Base-by-base conservation (phyloP, 495 filamentous ascomycete genomes). In the Penicillium ochrochloron region DNA sequence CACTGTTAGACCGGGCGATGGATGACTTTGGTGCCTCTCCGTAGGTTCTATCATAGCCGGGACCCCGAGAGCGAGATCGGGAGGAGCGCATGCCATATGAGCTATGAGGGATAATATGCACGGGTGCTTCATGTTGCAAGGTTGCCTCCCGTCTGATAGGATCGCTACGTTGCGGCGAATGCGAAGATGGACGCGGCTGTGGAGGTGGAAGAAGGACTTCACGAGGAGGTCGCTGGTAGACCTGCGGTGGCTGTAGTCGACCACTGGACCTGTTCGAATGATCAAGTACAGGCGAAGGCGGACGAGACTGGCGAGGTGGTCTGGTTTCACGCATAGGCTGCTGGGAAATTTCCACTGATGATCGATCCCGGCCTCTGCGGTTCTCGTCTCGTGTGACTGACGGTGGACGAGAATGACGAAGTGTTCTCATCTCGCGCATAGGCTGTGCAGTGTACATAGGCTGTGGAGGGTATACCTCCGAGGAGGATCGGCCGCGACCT, bases 1-100 rank as follows among this genome's bases (percentile, higher is more conserved):
- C 61, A 57, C 67, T 74, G 51, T 64, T 73, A 21, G 74, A 69
- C 29, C 71, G 68, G 41, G 42, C 35, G 11, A 71, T 31, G 12
- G 70, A 44, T 6, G 59, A 1, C 5, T 57, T 59, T 21, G 46
- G 42, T 1, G 57, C 44, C 37, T 60, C 42, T 23, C 53, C 4
- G 21, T 57, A 37, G 19, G 33, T n/a, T 11, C 33, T 44, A 11
- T 56, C 37, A n/a, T 63, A 57, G 21, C 50, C 57, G 21, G 65
- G 62, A 17, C 56, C 68, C 34, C 46, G 55, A 42, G 62, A 31
- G 33, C 31, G 44, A 25, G 62, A 52, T 29, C 59, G 65, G 23
- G 59, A 63, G 27, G 56, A 25, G 35, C 55, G 50, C 17, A 31
- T 35, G 54, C 37, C 44, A 25, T 48, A 60, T 1, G 58, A 44